Evolutionary conservation across 441 rosid genomes (phyloP).

Genomic region (Croton setiger): DNA sequence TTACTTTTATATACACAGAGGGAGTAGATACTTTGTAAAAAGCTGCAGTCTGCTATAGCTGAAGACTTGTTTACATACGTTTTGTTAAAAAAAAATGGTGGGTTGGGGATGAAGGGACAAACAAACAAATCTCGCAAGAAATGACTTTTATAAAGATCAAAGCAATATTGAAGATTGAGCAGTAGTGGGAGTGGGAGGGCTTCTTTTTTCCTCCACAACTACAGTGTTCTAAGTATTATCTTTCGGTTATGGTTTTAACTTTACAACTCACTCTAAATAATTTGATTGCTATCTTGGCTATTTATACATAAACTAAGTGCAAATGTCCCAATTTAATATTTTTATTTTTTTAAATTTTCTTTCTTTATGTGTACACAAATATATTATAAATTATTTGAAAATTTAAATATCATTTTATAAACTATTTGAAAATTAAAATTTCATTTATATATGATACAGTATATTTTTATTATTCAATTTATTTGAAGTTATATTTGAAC

Average conservation of each 20-base stretch:
- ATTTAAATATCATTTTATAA: too few relatives aligned
- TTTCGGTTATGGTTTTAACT: not conserved
- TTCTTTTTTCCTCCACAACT: not conserved
- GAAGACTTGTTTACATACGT: conserved; percentile 20
- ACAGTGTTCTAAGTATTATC: conserved; percentile 11
- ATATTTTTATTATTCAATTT: too few relatives aligned
- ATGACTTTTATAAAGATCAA: not conserved
- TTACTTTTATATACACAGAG: too few relatives aligned
- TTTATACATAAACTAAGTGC: too few relatives aligned
- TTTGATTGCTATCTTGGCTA: too few relatives aligned
- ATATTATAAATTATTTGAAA: too few relatives aligned
- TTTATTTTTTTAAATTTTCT: too few relatives aligned
- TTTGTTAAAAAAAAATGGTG: conserved; percentile 16
- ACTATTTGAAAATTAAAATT: too few relatives aligned
- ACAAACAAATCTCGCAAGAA: conserved; percentile 12
- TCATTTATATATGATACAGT: too few relatives aligned
- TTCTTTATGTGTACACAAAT: too few relatives aligned
- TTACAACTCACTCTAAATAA: not conserved
- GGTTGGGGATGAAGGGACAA: conserved; percentile 13
- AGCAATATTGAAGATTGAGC: not conserved
- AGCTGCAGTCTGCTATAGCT: conserved; percentile 18
- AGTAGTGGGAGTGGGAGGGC: not conserved
- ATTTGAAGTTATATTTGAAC: too few relatives aligned
- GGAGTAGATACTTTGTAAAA: conserved; percentile 20
- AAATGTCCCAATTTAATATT: too few relatives aligned